A percentile compares a stretch with the other conserved stretches of the same genome.
These are phyloP conservation scores for Lizonia empirigonia DNA, from an alignment of 2,329 filamentous ascomycete genomes.

Conservation along the genomic window DNA sequence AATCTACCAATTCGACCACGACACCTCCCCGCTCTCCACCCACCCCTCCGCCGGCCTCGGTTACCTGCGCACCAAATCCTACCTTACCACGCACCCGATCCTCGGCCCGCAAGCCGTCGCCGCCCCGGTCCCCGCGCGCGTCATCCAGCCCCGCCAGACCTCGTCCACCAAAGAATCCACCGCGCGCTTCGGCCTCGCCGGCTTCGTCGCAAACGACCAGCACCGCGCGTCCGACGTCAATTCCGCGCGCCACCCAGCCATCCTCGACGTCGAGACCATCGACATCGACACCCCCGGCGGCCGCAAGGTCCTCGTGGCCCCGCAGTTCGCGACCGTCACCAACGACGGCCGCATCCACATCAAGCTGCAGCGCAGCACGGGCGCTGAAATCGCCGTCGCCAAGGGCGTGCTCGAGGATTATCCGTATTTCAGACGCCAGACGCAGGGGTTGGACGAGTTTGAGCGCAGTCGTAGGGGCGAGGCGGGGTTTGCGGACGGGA, in stretches of 20 bases:
- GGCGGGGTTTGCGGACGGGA: not conserved
- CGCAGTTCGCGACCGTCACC: constrained; percentile 48
- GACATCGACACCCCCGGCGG: constrained; percentile 55
- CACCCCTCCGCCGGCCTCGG: constrained; percentile 69
- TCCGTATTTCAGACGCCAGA: constrained; percentile 18
- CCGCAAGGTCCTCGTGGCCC: constrained; percentile 59
- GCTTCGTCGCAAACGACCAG: constrained; percentile 51
- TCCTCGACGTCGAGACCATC: constrained; percentile 42
- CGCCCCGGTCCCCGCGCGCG: constrained; percentile 62
- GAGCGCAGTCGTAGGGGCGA: not conserved
- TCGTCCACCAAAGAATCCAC: constrained; percentile 23
- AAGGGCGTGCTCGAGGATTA: constrained; percentile 34
- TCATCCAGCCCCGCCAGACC: constrained; percentile 53
- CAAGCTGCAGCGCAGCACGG: constrained; percentile 28
- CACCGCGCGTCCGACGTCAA: constrained; percentile 38
- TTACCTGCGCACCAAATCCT: constrained; percentile 62
- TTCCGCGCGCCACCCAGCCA: constrained; percentile 24
- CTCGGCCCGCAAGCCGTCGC: constrained; percentile 63
- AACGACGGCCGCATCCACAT: constrained; percentile 41
- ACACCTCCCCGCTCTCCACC: constrained; percentile 59
- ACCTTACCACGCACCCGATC: constrained; percentile 64
- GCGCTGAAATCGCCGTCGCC: constrained; percentile 32
- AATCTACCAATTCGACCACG: constrained; percentile 35
- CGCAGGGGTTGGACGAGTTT: constrained; percentile 16
- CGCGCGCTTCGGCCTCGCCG: constrained; percentile 52